Evolutionary conservation across 768 basidiomycete genomes (phyloP), one percentile per base, ranked within the genome.

Genomic region (Hemileccinum impolitum): DNA sequence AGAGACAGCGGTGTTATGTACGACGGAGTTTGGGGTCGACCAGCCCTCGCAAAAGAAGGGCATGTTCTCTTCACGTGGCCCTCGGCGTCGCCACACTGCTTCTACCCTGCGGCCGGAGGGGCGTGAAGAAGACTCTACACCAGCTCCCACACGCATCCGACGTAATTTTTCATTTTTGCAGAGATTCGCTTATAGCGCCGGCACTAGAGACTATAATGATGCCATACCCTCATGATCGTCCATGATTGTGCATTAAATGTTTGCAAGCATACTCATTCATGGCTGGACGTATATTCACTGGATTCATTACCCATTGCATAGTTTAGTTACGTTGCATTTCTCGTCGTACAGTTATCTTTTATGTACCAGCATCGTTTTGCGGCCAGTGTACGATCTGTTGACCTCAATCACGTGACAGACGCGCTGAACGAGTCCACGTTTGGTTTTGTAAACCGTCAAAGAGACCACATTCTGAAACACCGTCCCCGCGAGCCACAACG

Each of bases 111-210:
- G 51, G 15, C 52, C 56, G 17, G 48, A 45, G 23, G 40, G 37
- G 44, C 39, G 32, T 9, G 66, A 55, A 38, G 54, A 57, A 41
- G 59, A 54, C 13, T 17, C 48, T 2, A 50, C 28, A n/a, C 51
- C 45, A 31, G 53, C 49, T 47, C 56, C 55, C 39, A 51, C 51
- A 50, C 62, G 63, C 25, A 57, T 62, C 28, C 60, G 66, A 45
- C 67, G 69, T 21, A 70, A 68, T 55, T 51, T 63, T 28, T 68
- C 72, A 25, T 64, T 73, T 59, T 57, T 72, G 48, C 68, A 68
- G 48, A 64, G 65, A 53, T 48, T 72, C 56, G 66, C 66, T 36
- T 53, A 50, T 48, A 46, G 39, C 39, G 44, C 40, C 34, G 46
- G 39, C 43, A 43, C 42, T 43, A 53, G 46, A 44, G 47, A 45